phyloP scores from a whole-genome alignment of 352 stramenopile genomes.

The Globisporangium mamillatum region DNA sequence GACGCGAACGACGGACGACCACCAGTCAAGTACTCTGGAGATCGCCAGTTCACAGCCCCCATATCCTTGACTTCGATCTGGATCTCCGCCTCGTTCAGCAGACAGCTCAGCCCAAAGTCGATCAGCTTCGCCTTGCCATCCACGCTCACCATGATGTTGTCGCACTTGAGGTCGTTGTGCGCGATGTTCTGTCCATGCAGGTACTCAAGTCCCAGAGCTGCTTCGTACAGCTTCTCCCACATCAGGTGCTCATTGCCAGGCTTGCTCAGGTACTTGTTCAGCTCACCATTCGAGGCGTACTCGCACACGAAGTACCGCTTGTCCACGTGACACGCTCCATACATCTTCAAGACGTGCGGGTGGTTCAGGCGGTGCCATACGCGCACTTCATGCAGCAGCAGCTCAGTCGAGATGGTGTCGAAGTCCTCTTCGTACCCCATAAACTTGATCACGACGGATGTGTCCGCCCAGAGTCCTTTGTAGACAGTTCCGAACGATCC shows the following conservation, averaged over 20 bases:
- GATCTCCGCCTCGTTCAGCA: not conserved
- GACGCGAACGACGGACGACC: not conserved
- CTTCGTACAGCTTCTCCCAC: slow-evolving; percentile 25
- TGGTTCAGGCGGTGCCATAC: not conserved
- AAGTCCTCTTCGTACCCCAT: not conserved
- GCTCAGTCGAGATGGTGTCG: not conserved
- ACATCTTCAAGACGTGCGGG: not conserved
- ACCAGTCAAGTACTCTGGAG: not conserved
- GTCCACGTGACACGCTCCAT: not conserved
- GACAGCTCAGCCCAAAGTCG: slow-evolving; percentile 20
- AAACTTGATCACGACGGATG: not conserved
- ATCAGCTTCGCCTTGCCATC: slow-evolving; percentile 16
- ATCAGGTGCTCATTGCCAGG: not conserved
- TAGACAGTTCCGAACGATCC: not conserved
- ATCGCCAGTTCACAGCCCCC: not conserved
- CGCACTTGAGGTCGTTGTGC: slow-evolving; percentile 24
- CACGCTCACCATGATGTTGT: slow-evolving; percentile 23
- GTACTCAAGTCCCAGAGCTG: slow-evolving; percentile 19
- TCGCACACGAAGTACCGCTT: not conserved
- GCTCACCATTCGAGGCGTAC: too few relatives aligned
- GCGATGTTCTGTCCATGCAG: slow-evolving; percentile 20
- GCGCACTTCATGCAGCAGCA: not conserved
- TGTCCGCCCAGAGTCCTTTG: not conserved
- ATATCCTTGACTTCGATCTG: too few relatives aligned
- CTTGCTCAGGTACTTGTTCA: not conserved